phyloP scores from a whole-genome alignment of 129 eudicot genomes.

The Artemisia tridentata region DNA sequence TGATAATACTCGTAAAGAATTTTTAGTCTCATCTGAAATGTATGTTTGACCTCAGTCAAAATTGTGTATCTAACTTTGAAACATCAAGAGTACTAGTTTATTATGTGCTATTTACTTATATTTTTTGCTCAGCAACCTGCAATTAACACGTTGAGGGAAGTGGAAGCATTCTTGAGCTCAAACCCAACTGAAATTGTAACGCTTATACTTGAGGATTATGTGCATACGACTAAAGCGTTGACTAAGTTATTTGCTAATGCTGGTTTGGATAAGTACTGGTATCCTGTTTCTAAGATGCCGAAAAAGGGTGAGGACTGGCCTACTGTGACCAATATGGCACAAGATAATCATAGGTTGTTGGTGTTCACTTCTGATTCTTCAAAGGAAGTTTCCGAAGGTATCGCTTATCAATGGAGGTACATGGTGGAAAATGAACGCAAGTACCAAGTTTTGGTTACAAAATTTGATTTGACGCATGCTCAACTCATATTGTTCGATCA shows the following conservation, averaged over 20 bases:
- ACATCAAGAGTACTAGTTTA: slow-evolving; percentile 1
- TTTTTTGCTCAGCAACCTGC: slow-evolving; percentile 77
- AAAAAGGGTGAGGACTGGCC: slow-evolving; percentile 95
- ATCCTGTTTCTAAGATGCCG: slow-evolving; percentile 89
- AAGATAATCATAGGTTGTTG: slow-evolving; percentile 66
- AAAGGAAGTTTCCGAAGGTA: slow-evolving; percentile 84
- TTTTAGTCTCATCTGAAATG: background rate
- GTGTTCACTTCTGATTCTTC: slow-evolving; percentile 97
- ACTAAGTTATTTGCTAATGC: slow-evolving; percentile 68
- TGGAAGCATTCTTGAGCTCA: slow-evolving; percentile 83
- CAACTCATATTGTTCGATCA: background rate
- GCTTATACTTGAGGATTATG: slow-evolving; percentile 93
- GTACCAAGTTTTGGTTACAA: slow-evolving; percentile 19
- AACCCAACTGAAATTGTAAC: slow-evolving; percentile 88
- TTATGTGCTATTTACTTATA: slow-evolving; percentile 12
- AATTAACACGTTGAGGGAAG: slow-evolving; percentile 84
- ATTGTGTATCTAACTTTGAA: background rate
- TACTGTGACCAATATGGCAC: slow-evolving; percentile 75
- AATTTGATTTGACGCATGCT: background rate
- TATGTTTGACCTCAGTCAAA: slow-evolving; percentile 16
- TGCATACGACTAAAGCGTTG: slow-evolving; percentile 85
- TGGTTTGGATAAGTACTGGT: slow-evolving; percentile 92
- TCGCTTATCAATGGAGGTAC: slow-evolving; percentile 97
- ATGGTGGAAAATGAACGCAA: slow-evolving; percentile 93
- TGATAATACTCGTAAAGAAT: background rate